Evolutionary conservation across 2,329 filamentous ascomycete genomes (phyloP).

Genomic region (Penicillium brasilianum): DNA sequence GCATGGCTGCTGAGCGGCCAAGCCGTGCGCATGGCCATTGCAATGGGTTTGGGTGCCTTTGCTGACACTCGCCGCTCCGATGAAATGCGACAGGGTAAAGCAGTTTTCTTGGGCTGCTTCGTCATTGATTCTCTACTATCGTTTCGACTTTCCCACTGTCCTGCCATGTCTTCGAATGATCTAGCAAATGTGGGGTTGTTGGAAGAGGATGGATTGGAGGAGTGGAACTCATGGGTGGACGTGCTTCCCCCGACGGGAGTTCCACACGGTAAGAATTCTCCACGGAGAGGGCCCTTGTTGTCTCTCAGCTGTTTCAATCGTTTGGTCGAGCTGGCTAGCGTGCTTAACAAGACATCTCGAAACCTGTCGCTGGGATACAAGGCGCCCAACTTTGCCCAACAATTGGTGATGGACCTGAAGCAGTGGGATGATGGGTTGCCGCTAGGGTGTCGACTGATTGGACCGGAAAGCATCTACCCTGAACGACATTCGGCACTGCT

Average conservation of each 20-base stretch:
- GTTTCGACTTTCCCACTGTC: slow-evolving; percentile 51
- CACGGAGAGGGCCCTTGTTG: slow-evolving; percentile 47
- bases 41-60: slow-evolving; percentile 41
- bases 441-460: slow-evolving; percentile 44
- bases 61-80: slow-evolving; percentile 37
- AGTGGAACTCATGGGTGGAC: slow-evolving; percentile 74
- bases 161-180: slow-evolving; percentile 55
- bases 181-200: slow-evolving; percentile 56
- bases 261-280: slow-evolving; percentile 35
- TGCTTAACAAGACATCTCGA: slow-evolving; percentile 43
- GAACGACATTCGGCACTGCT: slow-evolving; percentile 44
- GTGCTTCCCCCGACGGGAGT: slow-evolving; percentile 42
- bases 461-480: slow-evolving; percentile 43
- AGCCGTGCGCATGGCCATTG: slow-evolving; percentile 55
- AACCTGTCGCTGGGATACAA: slow-evolving; percentile 38
- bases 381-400: slow-evolving; percentile 38
- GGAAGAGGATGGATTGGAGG: slow-evolving; percentile 70
- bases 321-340: slow-evolving; percentile 49
- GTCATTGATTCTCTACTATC: slow-evolving; percentile 60
- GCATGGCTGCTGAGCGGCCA: slow-evolving; percentile 61
- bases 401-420: slow-evolving; percentile 43
- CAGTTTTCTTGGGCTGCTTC: slow-evolving; percentile 59
- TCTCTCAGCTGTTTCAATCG: slow-evolving; percentile 60
- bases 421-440: slow-evolving; percentile 45
- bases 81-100: slow-evolving; percentile 45